These are phyloP conservation scores for Ustilago xerochloae DNA, from an alignment of 1,284 basidiomycete species.

Conservation along the genomic window DNA sequence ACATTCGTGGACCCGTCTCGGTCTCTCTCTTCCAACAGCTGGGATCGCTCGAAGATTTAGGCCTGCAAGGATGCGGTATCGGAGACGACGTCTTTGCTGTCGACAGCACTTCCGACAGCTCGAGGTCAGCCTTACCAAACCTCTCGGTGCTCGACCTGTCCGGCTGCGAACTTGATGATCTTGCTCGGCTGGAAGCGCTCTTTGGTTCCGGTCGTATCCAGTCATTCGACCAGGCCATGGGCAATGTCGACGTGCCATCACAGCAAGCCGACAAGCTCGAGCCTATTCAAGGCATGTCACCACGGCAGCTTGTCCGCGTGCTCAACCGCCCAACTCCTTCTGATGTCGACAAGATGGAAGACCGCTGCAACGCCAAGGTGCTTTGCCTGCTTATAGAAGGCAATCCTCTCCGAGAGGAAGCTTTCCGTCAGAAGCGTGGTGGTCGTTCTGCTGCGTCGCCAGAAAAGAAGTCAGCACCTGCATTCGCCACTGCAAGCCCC, in stretches of 20 bases:
- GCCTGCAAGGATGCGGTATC: conserved; percentile 57
- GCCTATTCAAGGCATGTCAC: conserved; percentile 19
- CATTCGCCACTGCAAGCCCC: neutral
- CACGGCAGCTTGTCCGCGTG: conserved; percentile 51
- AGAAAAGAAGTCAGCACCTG: conserved; percentile 19
- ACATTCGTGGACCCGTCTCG: conserved; percentile 54
- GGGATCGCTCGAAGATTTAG: conserved; percentile 45
- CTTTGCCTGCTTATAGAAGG: conserved; percentile 55
- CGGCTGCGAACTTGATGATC: conserved; percentile 57
- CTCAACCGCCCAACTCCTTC: conserved; percentile 29
- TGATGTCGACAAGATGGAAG: conserved; percentile 31
- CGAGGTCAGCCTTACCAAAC: conserved; percentile 22
- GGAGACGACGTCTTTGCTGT: conserved; percentile 53
- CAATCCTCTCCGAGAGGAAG: conserved; percentile 54
- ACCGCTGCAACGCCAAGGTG: conserved; percentile 11
- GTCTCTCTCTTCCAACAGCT: conserved; percentile 33
- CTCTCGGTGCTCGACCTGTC: conserved; percentile 54
- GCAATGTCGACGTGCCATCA: conserved; percentile 9
- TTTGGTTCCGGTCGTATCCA: conserved; percentile 52
- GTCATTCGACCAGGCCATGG: conserved; percentile 31
- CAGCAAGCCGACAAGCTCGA: neutral
- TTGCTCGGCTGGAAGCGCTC: conserved; percentile 43
- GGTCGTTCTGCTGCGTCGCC: conserved; percentile 36
- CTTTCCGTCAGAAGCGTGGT: conserved; percentile 55
- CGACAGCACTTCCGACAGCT: neutral